Evolutionary conservation across 306 rosid species (phyloP).

Genomic region (Acacia melanoxylon): DNA sequence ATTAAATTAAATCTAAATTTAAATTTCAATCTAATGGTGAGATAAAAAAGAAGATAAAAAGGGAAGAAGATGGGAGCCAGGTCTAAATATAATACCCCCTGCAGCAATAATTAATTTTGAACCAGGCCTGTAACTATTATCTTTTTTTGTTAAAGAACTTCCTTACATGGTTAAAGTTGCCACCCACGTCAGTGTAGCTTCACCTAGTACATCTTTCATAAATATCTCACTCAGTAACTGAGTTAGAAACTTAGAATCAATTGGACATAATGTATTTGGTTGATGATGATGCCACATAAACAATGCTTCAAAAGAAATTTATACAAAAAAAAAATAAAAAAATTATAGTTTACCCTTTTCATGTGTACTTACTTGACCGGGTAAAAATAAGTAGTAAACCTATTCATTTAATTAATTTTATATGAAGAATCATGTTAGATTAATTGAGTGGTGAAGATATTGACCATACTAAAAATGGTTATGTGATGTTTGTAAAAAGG

Average conservation of each 20-base stretch:
- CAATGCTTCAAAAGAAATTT: background rate
- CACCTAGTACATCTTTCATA: background rate
- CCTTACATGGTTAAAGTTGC: background rate
- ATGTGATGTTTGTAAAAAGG: background rate
- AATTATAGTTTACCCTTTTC: conserved; percentile 1
- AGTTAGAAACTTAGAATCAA: background rate
- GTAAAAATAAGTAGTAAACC: background rate
- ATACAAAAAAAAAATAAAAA: no score
- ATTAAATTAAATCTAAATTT: no score
- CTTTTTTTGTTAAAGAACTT: background rate
- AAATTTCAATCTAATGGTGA: no score
- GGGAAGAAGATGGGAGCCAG: no score
- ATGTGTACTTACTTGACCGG: background rate
- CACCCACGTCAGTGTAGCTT: background rate
- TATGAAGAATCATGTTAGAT: conserved; percentile 3
- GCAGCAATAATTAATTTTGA: background rate
- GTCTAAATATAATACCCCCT: background rate
- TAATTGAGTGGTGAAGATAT: background rate
- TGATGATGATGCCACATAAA: background rate
- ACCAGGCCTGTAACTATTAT: background rate
- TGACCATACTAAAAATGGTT: conserved; percentile 12
- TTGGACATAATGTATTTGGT: background rate
- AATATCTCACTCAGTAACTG: background rate
- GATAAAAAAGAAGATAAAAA: no score
- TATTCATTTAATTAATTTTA: background rate